phyloP scores from a whole-genome alignment of 306 rosid genomes.

The Sophora flavescens region DNA sequence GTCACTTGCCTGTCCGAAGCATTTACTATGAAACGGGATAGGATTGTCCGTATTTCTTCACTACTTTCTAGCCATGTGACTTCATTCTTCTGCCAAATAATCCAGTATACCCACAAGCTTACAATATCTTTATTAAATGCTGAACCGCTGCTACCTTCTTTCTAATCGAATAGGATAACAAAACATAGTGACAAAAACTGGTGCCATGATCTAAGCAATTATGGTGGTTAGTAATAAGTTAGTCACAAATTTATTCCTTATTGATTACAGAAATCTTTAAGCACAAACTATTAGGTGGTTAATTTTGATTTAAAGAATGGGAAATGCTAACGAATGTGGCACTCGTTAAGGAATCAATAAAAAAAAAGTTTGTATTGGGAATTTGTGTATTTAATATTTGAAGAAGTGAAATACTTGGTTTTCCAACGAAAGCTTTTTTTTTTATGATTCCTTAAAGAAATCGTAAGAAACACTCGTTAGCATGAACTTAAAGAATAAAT shows the following conservation, averaged over 20 bases:
- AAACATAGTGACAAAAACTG: background rate
- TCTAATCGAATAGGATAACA: background rate
- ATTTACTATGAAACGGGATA: conserved; percentile 5
- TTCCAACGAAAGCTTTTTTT: too few relatives aligned
- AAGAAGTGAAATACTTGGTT: too few relatives aligned
- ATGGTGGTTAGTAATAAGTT: background rate
- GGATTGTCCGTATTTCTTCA: background rate
- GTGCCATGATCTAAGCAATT: background rate
- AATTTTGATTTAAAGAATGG: background rate
- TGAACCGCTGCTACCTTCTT: background rate
- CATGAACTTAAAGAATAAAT: background rate
- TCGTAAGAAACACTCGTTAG: too few relatives aligned
- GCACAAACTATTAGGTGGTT: background rate
- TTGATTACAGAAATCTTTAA: background rate
- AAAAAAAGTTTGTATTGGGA: too few relatives aligned
- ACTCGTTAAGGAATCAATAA: too few relatives aligned
- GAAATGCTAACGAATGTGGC: too few relatives aligned
- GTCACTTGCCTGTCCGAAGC: background rate
- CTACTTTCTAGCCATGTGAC: background rate
- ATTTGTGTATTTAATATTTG: too few relatives aligned
- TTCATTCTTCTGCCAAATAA: background rate
- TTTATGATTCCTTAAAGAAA: too few relatives aligned
- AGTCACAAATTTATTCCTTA: background rate
- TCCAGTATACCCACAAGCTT: background rate
- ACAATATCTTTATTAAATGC: background rate